Percentiles rank a stretch among this genome's conserved stretches.
Conservation (phyloP, 805 yeast genomes). For the Candida ortonii region DNA sequence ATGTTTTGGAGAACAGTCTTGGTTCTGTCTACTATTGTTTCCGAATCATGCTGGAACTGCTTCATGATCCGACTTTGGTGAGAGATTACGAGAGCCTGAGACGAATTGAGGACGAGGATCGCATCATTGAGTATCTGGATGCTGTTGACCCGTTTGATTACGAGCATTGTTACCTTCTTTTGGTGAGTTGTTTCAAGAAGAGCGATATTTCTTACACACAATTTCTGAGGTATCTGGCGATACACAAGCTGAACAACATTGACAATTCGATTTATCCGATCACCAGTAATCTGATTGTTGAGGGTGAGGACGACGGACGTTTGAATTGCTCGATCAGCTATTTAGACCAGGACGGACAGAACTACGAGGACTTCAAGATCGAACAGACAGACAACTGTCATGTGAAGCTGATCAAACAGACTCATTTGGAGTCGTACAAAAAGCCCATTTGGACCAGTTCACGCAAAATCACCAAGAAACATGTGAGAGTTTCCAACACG, state of each 20-base stretch:
- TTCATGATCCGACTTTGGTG: conserved; percentile 19
- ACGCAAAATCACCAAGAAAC: conserved; percentile 16
- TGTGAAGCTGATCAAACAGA: conserved; percentile 22
- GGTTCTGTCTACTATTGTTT: conserved; percentile 22
- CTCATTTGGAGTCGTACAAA: conserved; percentile 20
- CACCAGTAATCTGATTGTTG: conserved; percentile 16
- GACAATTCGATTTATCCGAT: conserved; percentile 28
- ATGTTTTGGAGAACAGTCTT: conserved; percentile 10
- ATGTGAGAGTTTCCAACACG: conserved; percentile 22
- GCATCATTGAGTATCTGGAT: conserved; percentile 14
- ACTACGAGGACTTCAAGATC: conserved; percentile 28
- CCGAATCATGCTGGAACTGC: conserved; percentile 21
- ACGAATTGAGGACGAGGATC: conserved; percentile 9
- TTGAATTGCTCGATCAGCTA: conserved; percentile 21
- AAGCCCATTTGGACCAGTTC: conserved; percentile 26
- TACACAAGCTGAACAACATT: conserved; percentile 27
- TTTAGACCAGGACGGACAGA: conserved; percentile 6
- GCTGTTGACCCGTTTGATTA: conserved; percentile 10
- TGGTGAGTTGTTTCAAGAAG: conserved; percentile 25
- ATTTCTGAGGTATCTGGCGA: conserved; percentile 21
- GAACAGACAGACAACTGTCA: conserved; percentile 19
- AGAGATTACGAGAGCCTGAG: conserved; percentile 19
- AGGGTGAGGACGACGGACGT: conserved; percentile 1
- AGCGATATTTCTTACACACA: conserved; percentile 15
- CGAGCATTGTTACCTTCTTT: conserved; percentile 11